Base-by-base conservation (phyloP, 257 asterid genomes). In the Asclepias syriaca region DNA sequence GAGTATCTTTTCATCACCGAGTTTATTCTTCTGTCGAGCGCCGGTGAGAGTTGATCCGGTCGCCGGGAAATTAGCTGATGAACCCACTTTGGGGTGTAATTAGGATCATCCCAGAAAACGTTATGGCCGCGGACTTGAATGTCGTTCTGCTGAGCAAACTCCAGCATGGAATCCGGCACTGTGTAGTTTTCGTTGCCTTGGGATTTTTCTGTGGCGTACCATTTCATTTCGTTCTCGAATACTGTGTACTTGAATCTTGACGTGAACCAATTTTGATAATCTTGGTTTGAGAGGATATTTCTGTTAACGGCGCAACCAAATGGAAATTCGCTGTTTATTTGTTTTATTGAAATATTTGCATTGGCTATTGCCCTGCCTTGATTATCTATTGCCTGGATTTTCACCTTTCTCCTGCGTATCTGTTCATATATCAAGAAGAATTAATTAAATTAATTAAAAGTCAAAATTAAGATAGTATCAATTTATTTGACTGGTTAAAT, bases 211-310 rank as follows among this genome's bases (percentile, higher is more conserved):
- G 84, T 83, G 37, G 73, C 75, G 29, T 82, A 60, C 95, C 95
- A 87, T 40, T 88, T 88, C 74, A 88, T 84, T 64, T 88, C 95
- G 63, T 88, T 77, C 59, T 88, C 92, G 58, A 87, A 86, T 2
- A 82, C 87, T 0, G 87, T 85, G 34, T 78, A 84, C 18, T 86
- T 87, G 78, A 88, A 88, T 72, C 92, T 74, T 67, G 85, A 83
- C 0, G 70, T 65, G 56, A 88, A 86, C 95, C 92, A 88, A 55
- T 77, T 75, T 87, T 86, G 81, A 16, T 46, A 76, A 29, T 53
- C 75, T 9, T 16, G 50, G 40, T 76, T 72, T 8, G 34, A 37
- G 0, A 80, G 40, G 70, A 80, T 73, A 64, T 49, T 48, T 34
- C 22, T 50, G 55, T 59, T 79, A 0, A 79, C n/a, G 4, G 83